These are phyloP conservation scores for Agaricus blazei DNA, from an alignment of 768 basidiomycete species.

Conservation along the genomic window DNA sequence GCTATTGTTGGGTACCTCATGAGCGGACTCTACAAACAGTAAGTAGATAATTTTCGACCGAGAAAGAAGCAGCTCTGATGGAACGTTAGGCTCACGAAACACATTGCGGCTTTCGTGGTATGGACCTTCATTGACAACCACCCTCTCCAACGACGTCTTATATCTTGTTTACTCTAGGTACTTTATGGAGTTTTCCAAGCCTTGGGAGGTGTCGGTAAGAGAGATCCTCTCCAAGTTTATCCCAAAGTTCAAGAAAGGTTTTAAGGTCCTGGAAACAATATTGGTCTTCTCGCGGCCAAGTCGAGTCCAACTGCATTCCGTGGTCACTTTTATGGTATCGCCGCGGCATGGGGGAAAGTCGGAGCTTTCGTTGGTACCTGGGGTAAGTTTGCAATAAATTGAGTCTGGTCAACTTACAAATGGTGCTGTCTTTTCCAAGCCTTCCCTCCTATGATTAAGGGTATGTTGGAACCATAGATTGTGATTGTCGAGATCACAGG, in stretches of 20 bases:
- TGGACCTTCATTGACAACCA: conserved; percentile 15
- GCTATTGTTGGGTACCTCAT: conserved; percentile 84
- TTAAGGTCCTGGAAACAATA: conserved; percentile 75
- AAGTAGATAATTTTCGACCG: conserved; percentile 8
- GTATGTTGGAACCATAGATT: conserved; percentile 23
- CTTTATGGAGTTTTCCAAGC: conserved; percentile 89
- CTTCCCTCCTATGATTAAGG: conserved; percentile 62
- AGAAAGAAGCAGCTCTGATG: not conserved
- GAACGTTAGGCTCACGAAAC: conserved; percentile 39
- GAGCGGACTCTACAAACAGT: conserved; percentile 71
- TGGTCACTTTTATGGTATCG: conserved; percentile 81
- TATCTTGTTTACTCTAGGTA: conserved; percentile 34
- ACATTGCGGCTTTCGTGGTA: conserved; percentile 72
- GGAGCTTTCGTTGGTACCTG: conserved; percentile 83
- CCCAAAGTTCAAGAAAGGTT: not conserved
- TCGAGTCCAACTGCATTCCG: conserved; percentile 83
- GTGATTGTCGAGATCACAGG: too few relatives aligned
- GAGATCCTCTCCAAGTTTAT: not conserved
- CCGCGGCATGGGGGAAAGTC: conserved; percentile 82
- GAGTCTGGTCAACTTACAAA: not conserved
- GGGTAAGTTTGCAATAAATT: conserved; percentile 49
- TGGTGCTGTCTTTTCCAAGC: conserved; percentile 27
- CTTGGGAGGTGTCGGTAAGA: conserved; percentile 78
- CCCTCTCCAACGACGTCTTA: not conserved
- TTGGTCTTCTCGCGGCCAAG: conserved; percentile 84